Percentiles rank a stretch among this genome's conserved stretches.
These are phyloP conservation scores for Ustilago tritici DNA, from an alignment of 1,284 basidiomycete genomes.

Conservation along the genomic window DNA sequence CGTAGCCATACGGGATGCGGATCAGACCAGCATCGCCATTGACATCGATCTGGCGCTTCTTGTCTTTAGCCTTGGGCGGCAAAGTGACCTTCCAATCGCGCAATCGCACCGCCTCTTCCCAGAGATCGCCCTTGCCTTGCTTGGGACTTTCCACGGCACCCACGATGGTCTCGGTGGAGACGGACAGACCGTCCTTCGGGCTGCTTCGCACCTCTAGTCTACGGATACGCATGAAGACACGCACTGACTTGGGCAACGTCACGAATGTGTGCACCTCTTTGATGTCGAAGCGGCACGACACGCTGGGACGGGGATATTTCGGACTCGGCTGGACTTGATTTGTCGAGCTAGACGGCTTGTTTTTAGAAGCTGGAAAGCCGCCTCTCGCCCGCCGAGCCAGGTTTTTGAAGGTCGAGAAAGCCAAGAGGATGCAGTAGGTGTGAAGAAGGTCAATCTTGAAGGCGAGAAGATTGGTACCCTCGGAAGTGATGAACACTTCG, in stretches of 20 bases:
- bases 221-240: slow-evolving; percentile 58
- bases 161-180: slow-evolving; percentile 70
- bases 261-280: slow-evolving; percentile 65
- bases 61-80: slow-evolving; percentile 15
- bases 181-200: slow-evolving; percentile 42
- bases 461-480: slow-evolving; percentile 72
- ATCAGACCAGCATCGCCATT: slow-evolving; percentile 79
- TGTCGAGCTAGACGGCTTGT: not conserved
- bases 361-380: not conserved
- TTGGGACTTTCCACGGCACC: slow-evolving; percentile 71
- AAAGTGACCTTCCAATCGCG: slow-evolving; percentile 74
- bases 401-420: slow-evolving; percentile 74
- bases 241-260: slow-evolving; percentile 65
- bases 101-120: slow-evolving; percentile 83
- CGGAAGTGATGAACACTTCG: slow-evolving; percentile 71
- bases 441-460: slow-evolving; percentile 77
- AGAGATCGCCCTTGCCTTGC: slow-evolving; percentile 70
- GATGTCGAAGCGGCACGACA: slow-evolving; percentile 39
- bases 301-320: slow-evolving; percentile 14
- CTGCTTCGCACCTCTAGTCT: slow-evolving; percentile 63
- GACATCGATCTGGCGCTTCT: slow-evolving; percentile 69
- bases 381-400: slow-evolving; percentile 62
- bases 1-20: slow-evolving; percentile 83
- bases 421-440: slow-evolving; percentile 80
- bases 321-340: not conserved